A percentile compares a stretch with the other conserved stretches of the same genome.
Evolutionary conservation across 345 rosid genomes (phyloP).

Genomic region (Brassica incana): DNA sequence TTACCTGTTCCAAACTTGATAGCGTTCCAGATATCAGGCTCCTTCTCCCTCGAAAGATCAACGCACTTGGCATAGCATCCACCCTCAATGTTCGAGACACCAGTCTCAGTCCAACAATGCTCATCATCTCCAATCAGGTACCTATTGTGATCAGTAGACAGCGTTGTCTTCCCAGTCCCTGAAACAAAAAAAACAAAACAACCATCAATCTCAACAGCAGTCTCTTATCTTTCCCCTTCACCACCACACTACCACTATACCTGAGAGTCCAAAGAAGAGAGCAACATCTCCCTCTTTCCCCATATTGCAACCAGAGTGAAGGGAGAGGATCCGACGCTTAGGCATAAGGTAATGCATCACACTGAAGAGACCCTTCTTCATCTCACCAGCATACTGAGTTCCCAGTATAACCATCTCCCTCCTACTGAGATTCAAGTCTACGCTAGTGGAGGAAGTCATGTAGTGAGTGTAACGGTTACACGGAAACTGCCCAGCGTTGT

Average conservation of each 20-base stretch:
- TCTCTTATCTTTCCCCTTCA: neutral
- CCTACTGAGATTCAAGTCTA: slow-evolving; percentile 87
- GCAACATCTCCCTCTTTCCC: slow-evolving; percentile 98
- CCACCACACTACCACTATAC: slow-evolving; percentile 16
- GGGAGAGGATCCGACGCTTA: slow-evolving; percentile 88
- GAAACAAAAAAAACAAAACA: neutral
- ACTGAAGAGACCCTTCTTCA: slow-evolving; percentile 99
- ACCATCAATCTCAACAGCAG: slow-evolving; percentile 6
- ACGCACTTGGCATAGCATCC: slow-evolving; percentile 98
- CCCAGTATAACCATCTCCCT: slow-evolving; percentile 99
- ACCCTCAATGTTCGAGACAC: slow-evolving; percentile 96
- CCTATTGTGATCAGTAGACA: slow-evolving; percentile 94
- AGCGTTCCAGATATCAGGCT: slow-evolving; percentile 97
- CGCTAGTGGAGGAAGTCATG: slow-evolving; percentile 99
- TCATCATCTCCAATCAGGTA: slow-evolving; percentile 96
- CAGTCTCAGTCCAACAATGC: slow-evolving; percentile 89
- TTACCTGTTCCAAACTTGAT: slow-evolving; percentile 94
- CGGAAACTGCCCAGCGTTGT: slow-evolving; percentile 99
- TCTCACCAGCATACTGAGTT: slow-evolving; percentile 98
- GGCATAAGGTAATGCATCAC: slow-evolving; percentile 99
- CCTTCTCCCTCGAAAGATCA: slow-evolving; percentile 88
- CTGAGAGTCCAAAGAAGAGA: slow-evolving; percentile 99
- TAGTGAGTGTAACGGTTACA: slow-evolving; percentile 98
- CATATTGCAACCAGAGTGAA: slow-evolving; percentile 99
- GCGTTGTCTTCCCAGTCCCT: slow-evolving; percentile 95